Evolutionary conservation across 176 grass and related monocot genomes (phyloP), one percentile per base, ranked within the genome.

Genomic region (Rhipidocladum racemiflorum): DNA sequence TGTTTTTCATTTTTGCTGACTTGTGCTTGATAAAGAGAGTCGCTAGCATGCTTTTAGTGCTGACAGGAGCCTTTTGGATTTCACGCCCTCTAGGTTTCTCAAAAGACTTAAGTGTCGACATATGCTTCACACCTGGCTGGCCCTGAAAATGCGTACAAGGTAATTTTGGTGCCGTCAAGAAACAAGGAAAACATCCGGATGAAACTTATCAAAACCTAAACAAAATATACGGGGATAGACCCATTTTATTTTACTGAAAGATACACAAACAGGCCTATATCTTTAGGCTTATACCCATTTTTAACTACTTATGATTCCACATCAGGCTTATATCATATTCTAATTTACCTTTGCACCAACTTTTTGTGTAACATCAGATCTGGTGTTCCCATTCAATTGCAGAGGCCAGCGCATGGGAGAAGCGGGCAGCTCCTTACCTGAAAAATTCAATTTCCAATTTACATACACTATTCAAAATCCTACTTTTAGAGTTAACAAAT

Each of bases 21-120:
- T 90, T 96, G 53, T 84, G 83, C 36, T 90, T 99, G 72, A 84
- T 83, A 85, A 99, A 99, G 59, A 99, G 85, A 75, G 87, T 42
- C 2, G 91, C 85, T 23, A 96, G 50, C 91, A 96, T 85, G 74
- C 81, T 96, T 70, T 91, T 95, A 25, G 88, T 89, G 64, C 89
- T 76, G 42, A 74, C 83, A 61, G 89, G 89, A 80, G 81, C 76
- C 83, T 87, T 84, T 32, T 88, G 88, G 42, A 99, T 92, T 78
- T 93, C 84, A 81, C 57, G 89, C 11, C 77, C 75, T 59, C 77
- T 88, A 40, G 97, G 85, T 80, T 86, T 81, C 27, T 88, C 80
- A 11, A 94, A 93, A 12, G 85, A 89, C 80, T 62, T 88, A 75
- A 89, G 89, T 51, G 78, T 50, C 39, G 91, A 65, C 34, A 89